Evolutionary conservation across 371 early-diverging fungal genomes (phyloP).

Genomic region (Zopfochytrium polystomum): DNA sequence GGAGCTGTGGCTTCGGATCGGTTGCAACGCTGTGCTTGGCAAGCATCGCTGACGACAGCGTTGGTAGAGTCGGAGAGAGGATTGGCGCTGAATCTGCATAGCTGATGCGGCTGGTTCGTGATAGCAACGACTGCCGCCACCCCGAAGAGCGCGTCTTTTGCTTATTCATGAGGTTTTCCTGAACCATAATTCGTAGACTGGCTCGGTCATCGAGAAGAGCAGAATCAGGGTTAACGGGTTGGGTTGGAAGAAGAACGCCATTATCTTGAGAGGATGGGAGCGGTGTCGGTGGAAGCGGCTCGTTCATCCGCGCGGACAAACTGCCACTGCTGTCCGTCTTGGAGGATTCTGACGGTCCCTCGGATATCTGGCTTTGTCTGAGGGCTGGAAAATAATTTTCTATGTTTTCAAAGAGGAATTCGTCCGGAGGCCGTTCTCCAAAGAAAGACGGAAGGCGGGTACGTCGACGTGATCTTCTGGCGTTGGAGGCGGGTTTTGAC

Average conservation of each 20-base stretch:
- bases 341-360: not conserved
- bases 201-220: not conserved
- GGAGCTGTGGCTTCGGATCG: not conserved
- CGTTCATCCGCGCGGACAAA: not conserved
- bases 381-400: conserved; percentile 81
- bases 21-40: no score
- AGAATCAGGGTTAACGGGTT: not conserved
- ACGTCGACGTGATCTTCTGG: no score
- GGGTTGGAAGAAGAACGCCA: not conserved
- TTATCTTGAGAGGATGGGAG: not conserved
- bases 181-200: not conserved
- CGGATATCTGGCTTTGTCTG: conserved; percentile 2
- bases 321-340: not conserved
- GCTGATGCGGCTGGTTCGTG: not conserved
- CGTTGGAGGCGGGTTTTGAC: no score
- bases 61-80: not conserved
- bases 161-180: conserved; percentile 16
- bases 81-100: not conserved
- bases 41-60: not conserved
- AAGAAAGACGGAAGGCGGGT: conserved; percentile 54
- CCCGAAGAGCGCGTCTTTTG: conserved; percentile 2
- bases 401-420: conserved; percentile 81
- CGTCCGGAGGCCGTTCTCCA: conserved; percentile 91
- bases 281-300: not conserved
- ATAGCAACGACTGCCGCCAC: not conserved